Evolutionary conservation across 2,329 filamentous ascomycete genomes (phyloP).

Genomic region (Cladosporium cucumerinum): DNA sequence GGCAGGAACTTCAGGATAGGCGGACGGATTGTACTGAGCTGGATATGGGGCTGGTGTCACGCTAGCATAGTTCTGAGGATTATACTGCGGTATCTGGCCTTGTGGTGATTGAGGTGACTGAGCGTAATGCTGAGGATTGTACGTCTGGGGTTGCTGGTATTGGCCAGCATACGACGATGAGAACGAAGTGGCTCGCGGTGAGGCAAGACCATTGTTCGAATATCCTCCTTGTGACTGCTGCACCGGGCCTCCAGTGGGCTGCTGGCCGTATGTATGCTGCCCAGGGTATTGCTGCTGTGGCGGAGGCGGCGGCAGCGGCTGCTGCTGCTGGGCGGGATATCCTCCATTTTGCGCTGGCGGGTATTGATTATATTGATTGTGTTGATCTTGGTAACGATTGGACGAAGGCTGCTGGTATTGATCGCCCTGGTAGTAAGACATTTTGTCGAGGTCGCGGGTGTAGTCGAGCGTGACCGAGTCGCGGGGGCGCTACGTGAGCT

Average conservation of each 20-base stretch:
- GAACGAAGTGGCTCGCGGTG: slow-evolving; percentile 10
- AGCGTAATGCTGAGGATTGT: slow-evolving; percentile 63
- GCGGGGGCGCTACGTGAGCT: slow-evolving; percentile 29
- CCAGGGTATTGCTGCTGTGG: slow-evolving; percentile 25
- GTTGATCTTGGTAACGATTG: slow-evolving; percentile 25
- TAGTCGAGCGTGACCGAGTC: slow-evolving; percentile 17
- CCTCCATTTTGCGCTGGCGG: slow-evolving; percentile 24
- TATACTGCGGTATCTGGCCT: slow-evolving; percentile 59
- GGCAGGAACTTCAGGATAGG: slow-evolving; percentile 27
- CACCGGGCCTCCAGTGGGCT: slow-evolving; percentile 28
- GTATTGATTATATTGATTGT: slow-evolving; percentile 25
- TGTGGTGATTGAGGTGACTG: slow-evolving; percentile 46
- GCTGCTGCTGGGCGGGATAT: slow-evolving; percentile 22
- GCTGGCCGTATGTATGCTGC: slow-evolving; percentile 26
- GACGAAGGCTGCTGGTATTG: slow-evolving; percentile 37
- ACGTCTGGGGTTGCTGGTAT: slow-evolving; percentile 43
- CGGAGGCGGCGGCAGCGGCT: slow-evolving; percentile 9
- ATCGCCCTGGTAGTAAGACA: slow-evolving; percentile 57
- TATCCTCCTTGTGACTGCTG: slow-evolving; percentile 27
- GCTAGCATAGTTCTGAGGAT: slow-evolving; percentile 61
- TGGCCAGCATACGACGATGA: slow-evolving; percentile 32
- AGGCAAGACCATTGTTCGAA: slow-evolving; percentile 16
- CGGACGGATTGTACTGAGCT: slow-evolving; percentile 25
- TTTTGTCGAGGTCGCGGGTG: slow-evolving; percentile 28
- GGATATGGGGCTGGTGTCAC: slow-evolving; percentile 36